Percentiles rank a stretch among this genome's conserved stretches.
phyloP scores from a whole-genome alignment of 176 grass and related monocot genomes.

The Tillandsia leiboldiana region DNA sequence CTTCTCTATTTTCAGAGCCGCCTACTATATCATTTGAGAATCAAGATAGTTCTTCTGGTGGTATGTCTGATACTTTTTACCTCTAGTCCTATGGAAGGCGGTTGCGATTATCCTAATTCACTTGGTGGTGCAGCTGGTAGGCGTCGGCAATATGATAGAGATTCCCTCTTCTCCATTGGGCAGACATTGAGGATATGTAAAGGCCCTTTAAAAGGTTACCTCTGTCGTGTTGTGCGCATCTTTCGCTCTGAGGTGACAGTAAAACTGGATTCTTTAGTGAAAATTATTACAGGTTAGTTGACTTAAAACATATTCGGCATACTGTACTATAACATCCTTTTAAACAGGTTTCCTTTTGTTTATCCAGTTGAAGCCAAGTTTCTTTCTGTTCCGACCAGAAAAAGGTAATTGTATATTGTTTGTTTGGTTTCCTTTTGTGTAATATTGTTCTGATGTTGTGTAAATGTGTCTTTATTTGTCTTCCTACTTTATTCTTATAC shows the following conservation, averaged over 20 bases:
- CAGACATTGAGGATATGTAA: constrained; percentile 72
- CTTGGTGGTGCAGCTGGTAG: constrained; percentile 40
- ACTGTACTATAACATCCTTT: neutral
- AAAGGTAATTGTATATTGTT: constrained; percentile 37
- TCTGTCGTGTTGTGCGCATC: constrained; percentile 79
- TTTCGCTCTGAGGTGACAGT: constrained; percentile 88
- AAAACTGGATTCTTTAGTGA: constrained; percentile 87
- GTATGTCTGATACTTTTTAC: constrained; percentile 29
- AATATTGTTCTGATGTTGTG: neutral
- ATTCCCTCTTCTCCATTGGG: constrained; percentile 70
- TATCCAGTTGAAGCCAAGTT: constrained; percentile 67
- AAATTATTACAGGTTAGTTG: constrained; percentile 89
- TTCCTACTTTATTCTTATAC: neutral
- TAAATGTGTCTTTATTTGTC: neutral
- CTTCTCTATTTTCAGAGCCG: constrained; percentile 38
- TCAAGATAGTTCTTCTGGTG: constrained; percentile 10
- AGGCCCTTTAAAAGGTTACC: constrained; percentile 97
- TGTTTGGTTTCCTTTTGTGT: neutral
- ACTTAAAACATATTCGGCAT: neutral
- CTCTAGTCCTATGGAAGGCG: constrained; percentile 8
- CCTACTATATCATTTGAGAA: constrained; percentile 36
- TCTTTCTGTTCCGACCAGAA: constrained; percentile 59
- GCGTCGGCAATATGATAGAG: constrained; percentile 46
- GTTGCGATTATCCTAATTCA: constrained; percentile 24
- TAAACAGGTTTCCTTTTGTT: constrained; percentile 4